Evolutionary conservation across 179 eudicot species (phyloP), one percentile per base, ranked within the genome.

Genomic region (Gypsophila paniculata): DNA sequence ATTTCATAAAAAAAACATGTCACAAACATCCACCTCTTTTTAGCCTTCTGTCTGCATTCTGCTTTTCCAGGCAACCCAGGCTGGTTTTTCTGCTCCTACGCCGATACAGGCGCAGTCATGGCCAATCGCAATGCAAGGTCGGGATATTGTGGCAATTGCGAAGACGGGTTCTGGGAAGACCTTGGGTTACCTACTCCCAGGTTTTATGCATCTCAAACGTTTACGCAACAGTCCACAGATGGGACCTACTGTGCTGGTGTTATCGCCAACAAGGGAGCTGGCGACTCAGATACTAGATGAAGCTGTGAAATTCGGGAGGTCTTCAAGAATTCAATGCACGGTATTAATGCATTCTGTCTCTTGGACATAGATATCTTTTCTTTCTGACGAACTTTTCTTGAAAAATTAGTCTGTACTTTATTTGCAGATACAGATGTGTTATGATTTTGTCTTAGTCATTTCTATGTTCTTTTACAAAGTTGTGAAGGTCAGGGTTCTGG

Each of bases 151-250:
- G 72, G 99, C 99, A 22, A 84, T 95, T 84, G 99, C 99, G 52
- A 95, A 95, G 85, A 95, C 99, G 2, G 99, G 99, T 61, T 95
- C 97, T 17, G 99, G 99, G 57, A 92, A 95, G 81, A 95, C 99
- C 19, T 82, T 95, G 85, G 99, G 99, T 48, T 95, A 92, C 78
- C 82, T 95, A 73, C 74, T 95, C 76, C 99, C 97, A 73, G 90
- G 95, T 19, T 95, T 95, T 82, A 68, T 84, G 53, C 97, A 88
- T 79, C 86, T 95, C 58, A 92, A 86, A 82, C 87, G 83, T 44
- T 46, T 69, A 61, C 82, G 77, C 22, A 95, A 89, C 63, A 86
- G 84, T 81, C 72, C 96, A 8, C 86, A 81, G 73, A 52, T 88
- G 82, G 99, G 99, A 14, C 99, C 99, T 34, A 88, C 96, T 55